phyloP scores from a whole-genome alignment of 140 eudicot genomes.

The Ambrosia hybrid region DNA sequence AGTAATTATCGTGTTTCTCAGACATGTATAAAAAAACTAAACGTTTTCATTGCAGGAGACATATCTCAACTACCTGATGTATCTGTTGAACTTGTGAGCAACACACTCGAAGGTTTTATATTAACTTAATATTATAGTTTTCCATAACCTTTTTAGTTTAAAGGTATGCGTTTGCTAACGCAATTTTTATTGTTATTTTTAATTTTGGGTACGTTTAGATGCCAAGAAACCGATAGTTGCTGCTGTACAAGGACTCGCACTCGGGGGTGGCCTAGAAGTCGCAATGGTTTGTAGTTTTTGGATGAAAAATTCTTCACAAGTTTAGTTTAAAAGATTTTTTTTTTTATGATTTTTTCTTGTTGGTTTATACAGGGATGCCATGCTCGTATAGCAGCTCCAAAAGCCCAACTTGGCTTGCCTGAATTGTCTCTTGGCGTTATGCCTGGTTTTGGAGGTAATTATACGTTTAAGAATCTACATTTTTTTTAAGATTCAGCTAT shows the following conservation, averaged over 20 bases:
- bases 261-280: constrained; percentile 96
- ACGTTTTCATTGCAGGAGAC: constrained; percentile 59
- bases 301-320: background rate
- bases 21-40: constrained; percentile 10
- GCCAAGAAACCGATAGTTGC: constrained; percentile 88
- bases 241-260: constrained; percentile 97
- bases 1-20: background rate
- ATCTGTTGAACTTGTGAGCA: constrained; percentile 61
- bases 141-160: background rate
- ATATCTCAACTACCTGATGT: constrained; percentile 63
- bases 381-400: constrained; percentile 87
- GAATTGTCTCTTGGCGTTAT: constrained; percentile 91
- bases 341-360: background rate
- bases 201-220: constrained; percentile 42
- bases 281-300: constrained; percentile 66
- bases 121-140: background rate
- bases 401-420: constrained; percentile 87
- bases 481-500: background rate
- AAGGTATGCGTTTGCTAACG: background rate
- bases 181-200: background rate
- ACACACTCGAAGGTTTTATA: constrained; percentile 77
- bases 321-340: background rate
- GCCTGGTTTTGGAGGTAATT: constrained; percentile 90
- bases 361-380: constrained; percentile 73
- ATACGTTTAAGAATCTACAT: background rate